Percentiles rank a stretch among this genome's conserved stretches.
These are phyloP conservation scores for Westerdykella aurantiaca DNA, from an alignment of 2,329 filamentous ascomycete species.

Conservation along the genomic window DNA sequence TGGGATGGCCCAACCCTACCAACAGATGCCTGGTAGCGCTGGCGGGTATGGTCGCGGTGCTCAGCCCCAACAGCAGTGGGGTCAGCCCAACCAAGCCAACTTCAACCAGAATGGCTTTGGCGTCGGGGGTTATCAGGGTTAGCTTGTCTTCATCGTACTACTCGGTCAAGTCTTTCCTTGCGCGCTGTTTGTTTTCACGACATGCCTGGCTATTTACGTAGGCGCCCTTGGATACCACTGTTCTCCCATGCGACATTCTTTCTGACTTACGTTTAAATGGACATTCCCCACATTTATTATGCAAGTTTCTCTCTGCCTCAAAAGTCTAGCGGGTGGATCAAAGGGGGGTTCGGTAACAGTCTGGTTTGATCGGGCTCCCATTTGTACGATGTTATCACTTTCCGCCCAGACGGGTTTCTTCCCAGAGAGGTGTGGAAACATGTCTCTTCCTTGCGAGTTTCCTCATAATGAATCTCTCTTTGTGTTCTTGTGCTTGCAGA, in stretches of 20 bases:
- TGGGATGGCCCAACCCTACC: conserved; percentile 46
- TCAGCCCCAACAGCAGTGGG: conserved; percentile 48
- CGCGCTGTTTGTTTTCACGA: conserved; percentile 29
- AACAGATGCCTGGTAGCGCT: conserved; percentile 57
- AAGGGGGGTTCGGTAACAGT: conserved; percentile 13
- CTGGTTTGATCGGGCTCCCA: conserved; percentile 19
- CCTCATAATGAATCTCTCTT: conserved; percentile 24
- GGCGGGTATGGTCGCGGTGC: conserved; percentile 78
- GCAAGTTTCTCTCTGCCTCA: conserved; percentile 12
- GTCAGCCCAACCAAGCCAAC: conserved; percentile 44
- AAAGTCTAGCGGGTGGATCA: conserved; percentile 7
- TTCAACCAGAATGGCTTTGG: conserved; percentile 53
- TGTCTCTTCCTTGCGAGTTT: conserved; percentile 14
- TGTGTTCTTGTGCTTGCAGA: conserved; percentile 8
- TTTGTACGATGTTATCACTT: conserved; percentile 20
- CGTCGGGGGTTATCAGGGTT: conserved; percentile 51
- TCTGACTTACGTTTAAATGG: conserved; percentile 29
- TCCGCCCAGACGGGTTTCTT: conserved; percentile 10
- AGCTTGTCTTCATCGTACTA: conserved; percentile 19
- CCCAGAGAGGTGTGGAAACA: conserved; percentile 13
- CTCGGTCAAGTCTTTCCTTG: conserved; percentile 17
- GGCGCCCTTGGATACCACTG: conserved; percentile 34
- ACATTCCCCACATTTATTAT: conserved; percentile 15
- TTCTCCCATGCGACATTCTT: conserved; percentile 18
- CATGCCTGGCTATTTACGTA: conserved; percentile 31